Conservation (phyloP, 2,329 filamentous ascomycete species). For the Aciculosporium take region DNA sequence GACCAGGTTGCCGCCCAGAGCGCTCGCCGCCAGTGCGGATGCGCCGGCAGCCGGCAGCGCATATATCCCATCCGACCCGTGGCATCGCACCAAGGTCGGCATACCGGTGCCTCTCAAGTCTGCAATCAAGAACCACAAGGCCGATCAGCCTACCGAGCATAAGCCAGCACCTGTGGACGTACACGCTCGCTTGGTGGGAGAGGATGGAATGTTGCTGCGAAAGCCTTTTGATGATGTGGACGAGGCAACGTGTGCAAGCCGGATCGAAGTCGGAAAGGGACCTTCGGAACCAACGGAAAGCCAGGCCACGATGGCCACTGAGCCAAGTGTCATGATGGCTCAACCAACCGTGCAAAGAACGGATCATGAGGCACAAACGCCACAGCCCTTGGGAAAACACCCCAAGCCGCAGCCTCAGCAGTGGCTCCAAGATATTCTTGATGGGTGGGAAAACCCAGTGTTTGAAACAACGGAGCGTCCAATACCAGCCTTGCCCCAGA, state of each 20-base stretch:
- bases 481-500: conserved; percentile 28
- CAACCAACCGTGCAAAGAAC: background rate
- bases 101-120: conserved; percentile 6
- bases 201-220: conserved; percentile 26
- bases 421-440: conserved; percentile 49
- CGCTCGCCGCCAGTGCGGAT: background rate
- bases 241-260: background rate
- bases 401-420: conserved; percentile 13
- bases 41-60: background rate
- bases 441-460: conserved; percentile 61
- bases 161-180: background rate
- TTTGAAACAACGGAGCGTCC: conserved; percentile 40
- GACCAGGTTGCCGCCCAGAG: background rate
- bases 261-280: too few species aligned
- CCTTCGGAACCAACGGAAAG: background rate
- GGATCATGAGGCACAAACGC: background rate
- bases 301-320: background rate
- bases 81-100: conserved; percentile 23
- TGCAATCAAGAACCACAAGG: background rate
- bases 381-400: conserved; percentile 2
- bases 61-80: conserved; percentile 11
- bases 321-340: background rate
- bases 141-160: background rate
- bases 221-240: conserved; percentile 29
- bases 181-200: conserved; percentile 21